These are phyloP conservation scores for Viridothelium virens DNA, from an alignment of 495 filamentous ascomycete species.

Conservation along the genomic window DNA sequence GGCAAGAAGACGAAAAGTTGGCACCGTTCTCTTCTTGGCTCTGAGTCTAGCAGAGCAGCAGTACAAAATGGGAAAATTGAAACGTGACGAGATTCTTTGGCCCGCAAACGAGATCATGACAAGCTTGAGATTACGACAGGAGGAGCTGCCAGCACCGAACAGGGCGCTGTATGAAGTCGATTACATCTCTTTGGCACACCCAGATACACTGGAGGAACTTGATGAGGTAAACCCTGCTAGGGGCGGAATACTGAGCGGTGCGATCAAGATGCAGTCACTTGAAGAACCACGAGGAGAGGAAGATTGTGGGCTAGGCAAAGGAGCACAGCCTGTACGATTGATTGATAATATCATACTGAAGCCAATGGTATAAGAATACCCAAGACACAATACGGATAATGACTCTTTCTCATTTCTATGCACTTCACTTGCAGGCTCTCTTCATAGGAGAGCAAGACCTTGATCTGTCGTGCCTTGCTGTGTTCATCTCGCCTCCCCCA, in stretches of 20 bases:
- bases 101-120: slow-evolving; percentile 52
- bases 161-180: slow-evolving; percentile 73
- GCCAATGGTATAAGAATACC: slow-evolving; percentile 17
- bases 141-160: slow-evolving; percentile 49
- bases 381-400: not conserved
- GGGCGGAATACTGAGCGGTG: slow-evolving; percentile 81
- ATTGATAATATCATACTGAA: slow-evolving; percentile 81
- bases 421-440: not conserved
- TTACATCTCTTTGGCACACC: slow-evolving; percentile 83
- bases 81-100: slow-evolving; percentile 57
- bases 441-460: not conserved
- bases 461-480: not conserved
- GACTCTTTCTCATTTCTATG: not conserved
- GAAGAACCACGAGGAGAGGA: slow-evolving; percentile 61
- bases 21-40: slow-evolving; percentile 59
- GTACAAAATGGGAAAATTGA: slow-evolving; percentile 51
- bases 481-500: not conserved
- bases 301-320: slow-evolving; percentile 60
- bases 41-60: slow-evolving; percentile 61
- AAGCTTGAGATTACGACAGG: slow-evolving; percentile 51
- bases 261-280: slow-evolving; percentile 79
- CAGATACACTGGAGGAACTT: slow-evolving; percentile 70
- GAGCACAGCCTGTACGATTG: slow-evolving; percentile 66
- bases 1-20: slow-evolving; percentile 57
- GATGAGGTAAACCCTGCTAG: slow-evolving; percentile 48